Conservation (phyloP, 345 rosid species). For the Triadica sebifera region DNA sequence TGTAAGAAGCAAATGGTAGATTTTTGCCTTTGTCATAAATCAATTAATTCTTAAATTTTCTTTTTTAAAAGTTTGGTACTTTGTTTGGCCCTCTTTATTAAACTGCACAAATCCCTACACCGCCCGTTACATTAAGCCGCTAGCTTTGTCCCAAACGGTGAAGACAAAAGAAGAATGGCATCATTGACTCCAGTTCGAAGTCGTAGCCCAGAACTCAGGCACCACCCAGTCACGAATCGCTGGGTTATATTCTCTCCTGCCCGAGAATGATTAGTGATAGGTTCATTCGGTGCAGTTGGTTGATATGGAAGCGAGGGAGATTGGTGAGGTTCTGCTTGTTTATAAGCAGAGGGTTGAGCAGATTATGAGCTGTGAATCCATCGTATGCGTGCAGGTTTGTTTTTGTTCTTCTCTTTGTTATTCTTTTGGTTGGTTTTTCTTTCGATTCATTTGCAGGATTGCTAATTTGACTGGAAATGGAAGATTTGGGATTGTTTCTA, state of each 20-base stretch:
- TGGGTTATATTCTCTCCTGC: conserved; percentile 85
- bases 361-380: conserved; percentile 42
- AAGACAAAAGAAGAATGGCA: conserved; percentile 7
- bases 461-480: not conserved
- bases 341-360: conserved; percentile 72
- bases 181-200: conserved; percentile 13
- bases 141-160: too few species aligned
- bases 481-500: not conserved
- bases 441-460: not conserved
- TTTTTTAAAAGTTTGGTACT: too few species aligned
- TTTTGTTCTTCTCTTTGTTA: not conserved
- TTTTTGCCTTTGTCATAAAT: too few species aligned
- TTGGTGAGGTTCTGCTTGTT: conserved; percentile 62
- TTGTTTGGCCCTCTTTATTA: too few species aligned
- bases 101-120: too few species aligned
- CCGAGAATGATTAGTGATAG: conserved; percentile 74
- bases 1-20: too few species aligned
- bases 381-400: conserved; percentile 68
- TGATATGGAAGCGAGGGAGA: conserved; percentile 52
- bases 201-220: conserved; percentile 62
- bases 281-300: conserved; percentile 59
- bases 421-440: not conserved
- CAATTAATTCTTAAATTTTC: too few species aligned
- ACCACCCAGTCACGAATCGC: conserved; percentile 53
- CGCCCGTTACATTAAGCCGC: too few species aligned